A percentile compares a stretch with the other conserved stretches of the same genome.
These are phyloP conservation scores for Actinomortierella wolfii DNA, from an alignment of 371 early-diverging fungal genomes.

Conservation along the genomic window DNA sequence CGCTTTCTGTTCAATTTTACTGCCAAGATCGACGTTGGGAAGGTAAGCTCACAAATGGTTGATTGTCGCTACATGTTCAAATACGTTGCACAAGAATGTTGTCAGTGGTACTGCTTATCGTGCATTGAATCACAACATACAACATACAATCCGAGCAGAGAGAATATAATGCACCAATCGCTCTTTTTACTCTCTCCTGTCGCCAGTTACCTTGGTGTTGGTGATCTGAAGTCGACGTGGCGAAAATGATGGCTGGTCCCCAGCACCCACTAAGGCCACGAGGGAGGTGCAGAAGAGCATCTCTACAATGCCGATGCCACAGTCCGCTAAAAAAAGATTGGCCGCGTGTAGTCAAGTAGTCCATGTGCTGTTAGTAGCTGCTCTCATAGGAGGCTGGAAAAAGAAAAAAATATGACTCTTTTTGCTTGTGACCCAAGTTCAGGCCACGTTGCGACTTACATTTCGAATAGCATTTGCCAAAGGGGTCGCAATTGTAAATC, in stretches of 20 bases:
- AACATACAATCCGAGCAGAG: not conserved
- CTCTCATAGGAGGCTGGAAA: not conserved
- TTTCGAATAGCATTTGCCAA: conserved; percentile 88
- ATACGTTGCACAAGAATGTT: not conserved
- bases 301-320: conserved; percentile 92
- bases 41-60: conserved; percentile 95
- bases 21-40: conserved; percentile 88
- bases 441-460: conserved; percentile 47
- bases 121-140: not conserved
- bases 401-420: not conserved
- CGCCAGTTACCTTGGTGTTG: conserved; percentile 86
- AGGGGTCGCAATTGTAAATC: conserved; percentile 95
- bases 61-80: conserved; percentile 74
- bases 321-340: conserved; percentile 58
- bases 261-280: conserved; percentile 95
- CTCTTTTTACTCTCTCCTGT: not conserved
- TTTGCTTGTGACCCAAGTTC: not conserved
- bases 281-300: conserved; percentile 96
- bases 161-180: not conserved
- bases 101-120: too few relatives aligned
- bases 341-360: not conserved
- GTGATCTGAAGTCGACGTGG: conserved; percentile 91
- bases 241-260: conserved; percentile 87
- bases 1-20: conserved; percentile 95
- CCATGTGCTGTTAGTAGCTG: not conserved